phyloP scores from a whole-genome alignment of 495 filamentous ascomycete species.

The Aspergillus sparsus region DNA sequence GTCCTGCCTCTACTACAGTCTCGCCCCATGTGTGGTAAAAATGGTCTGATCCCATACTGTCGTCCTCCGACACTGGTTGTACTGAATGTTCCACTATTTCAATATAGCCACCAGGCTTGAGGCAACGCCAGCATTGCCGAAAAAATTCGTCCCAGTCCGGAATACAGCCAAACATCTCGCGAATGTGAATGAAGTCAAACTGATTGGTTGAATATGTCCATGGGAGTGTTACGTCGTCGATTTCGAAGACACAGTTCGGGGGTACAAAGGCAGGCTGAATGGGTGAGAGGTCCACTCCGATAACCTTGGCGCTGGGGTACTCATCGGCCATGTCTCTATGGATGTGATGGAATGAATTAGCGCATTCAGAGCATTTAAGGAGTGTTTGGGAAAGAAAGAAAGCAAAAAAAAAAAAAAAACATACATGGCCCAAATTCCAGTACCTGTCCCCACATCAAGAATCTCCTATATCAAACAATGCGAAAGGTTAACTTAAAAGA shows the following conservation, averaged over 20 bases:
- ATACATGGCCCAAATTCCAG: slow-evolving; percentile 57
- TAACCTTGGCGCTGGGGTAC: slow-evolving; percentile 45
- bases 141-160: slow-evolving; percentile 58
- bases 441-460: slow-evolving; percentile 58
- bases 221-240: slow-evolving; percentile 55
- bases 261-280: slow-evolving; percentile 46
- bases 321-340: slow-evolving; percentile 51
- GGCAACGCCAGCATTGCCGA: slow-evolving; percentile 34
- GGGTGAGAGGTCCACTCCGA: slow-evolving; percentile 50
- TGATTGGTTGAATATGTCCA: slow-evolving; percentile 55
- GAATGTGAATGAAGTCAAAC: slow-evolving; percentile 70
- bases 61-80: slow-evolving; percentile 50
- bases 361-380: slow-evolving; percentile 8
- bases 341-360: slow-evolving; percentile 18
- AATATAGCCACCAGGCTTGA: slow-evolving; percentile 68
- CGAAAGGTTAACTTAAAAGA: not conserved
- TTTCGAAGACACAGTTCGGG: slow-evolving; percentile 55
- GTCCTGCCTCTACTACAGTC: slow-evolving; percentile 52
- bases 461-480: slow-evolving; percentile 30
- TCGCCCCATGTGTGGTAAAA: slow-evolving; percentile 54
- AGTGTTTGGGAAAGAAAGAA: slow-evolving; percentile 11
- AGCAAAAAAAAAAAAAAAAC: slow-evolving; percentile 5
- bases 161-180: slow-evolving; percentile 59
- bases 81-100: slow-evolving; percentile 61
- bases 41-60: slow-evolving; percentile 50